Evolutionary conservation across 2,329 filamentous ascomycete genomes (phyloP).

Genomic region (Gaeumannomyces tritici): DNA sequence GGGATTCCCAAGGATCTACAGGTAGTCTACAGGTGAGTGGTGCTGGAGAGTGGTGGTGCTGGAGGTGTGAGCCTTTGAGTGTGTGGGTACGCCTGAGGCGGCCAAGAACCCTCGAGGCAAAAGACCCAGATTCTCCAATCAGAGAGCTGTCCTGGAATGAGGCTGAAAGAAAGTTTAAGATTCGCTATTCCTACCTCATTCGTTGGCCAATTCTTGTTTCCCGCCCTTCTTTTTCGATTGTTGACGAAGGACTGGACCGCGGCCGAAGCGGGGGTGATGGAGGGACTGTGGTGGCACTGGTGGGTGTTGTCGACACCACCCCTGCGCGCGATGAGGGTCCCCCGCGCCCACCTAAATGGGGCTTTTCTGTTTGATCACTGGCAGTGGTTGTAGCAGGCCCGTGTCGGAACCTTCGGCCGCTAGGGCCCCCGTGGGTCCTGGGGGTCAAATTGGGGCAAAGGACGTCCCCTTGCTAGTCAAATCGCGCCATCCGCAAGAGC

Average conservation of each 20-base stretch:
- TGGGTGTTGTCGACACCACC: too few relatives aligned
- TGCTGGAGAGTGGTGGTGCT: too few relatives aligned
- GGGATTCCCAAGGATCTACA: too few relatives aligned
- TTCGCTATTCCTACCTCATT: not conserved
- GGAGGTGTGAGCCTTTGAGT: too few relatives aligned
- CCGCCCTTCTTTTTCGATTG: not conserved
- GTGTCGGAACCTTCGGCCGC: conserved; percentile 1
- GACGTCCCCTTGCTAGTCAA: not conserved
- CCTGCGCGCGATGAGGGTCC: not conserved
- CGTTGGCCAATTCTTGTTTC: not conserved
- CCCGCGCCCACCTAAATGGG: not conserved
- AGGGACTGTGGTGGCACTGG: not conserved
- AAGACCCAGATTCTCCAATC: not conserved
- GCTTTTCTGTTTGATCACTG: conserved; percentile 1
- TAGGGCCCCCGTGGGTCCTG: too few relatives aligned
- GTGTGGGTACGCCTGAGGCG: too few relatives aligned
- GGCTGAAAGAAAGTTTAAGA: not conserved
- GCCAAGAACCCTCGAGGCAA: too few relatives aligned
- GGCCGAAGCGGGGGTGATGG: too few relatives aligned
- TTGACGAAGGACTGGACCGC: too few relatives aligned
- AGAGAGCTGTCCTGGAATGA: not conserved
- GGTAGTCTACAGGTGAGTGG: too few relatives aligned
- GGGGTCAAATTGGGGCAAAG: not conserved
- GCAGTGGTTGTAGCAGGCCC: not conserved
- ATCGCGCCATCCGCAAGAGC: not conserved